phyloP scores from a whole-genome alignment of 495 filamentous ascomycete species.

The Penicilliopsis zonata region DNA sequence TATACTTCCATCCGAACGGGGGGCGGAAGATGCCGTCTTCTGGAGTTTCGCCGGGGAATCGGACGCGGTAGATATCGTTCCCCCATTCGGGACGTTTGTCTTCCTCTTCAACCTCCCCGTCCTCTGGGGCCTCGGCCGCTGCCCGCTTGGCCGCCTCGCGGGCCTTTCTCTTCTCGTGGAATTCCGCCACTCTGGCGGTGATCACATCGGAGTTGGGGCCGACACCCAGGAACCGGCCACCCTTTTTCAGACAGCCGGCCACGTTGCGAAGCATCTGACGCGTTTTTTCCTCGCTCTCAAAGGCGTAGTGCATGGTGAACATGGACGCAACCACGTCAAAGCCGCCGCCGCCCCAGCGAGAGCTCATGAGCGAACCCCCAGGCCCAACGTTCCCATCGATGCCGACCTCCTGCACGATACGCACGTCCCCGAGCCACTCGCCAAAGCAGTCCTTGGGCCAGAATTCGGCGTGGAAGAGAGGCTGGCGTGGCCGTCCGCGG shows the following conservation, averaged over 20 bases:
- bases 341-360: constrained; percentile 59
- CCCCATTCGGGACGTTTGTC: constrained; percentile 60
- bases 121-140: constrained; percentile 19
- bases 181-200: constrained; percentile 47
- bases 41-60: constrained; percentile 71
- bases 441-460: constrained; percentile 82
- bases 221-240: constrained; percentile 82
- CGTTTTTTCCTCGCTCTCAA: constrained; percentile 80
- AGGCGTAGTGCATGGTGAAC: constrained; percentile 99
- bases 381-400: constrained; percentile 59
- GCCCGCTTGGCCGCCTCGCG: constrained; percentile 19
- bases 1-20: constrained; percentile 95
- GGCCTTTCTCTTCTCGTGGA: constrained; percentile 48
- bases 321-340: constrained; percentile 97
- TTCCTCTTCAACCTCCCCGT: constrained; percentile 41
- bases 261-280: constrained; percentile 91
- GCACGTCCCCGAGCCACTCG: constrained; percentile 63
- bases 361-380: constrained; percentile 38
- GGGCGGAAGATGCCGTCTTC: constrained; percentile 73
- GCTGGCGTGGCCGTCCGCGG: constrained; percentile 43
- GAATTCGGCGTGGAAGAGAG: constrained; percentile 74
- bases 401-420: constrained; percentile 69
- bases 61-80: constrained; percentile 80
- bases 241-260: constrained; percentile 77
- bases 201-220: constrained; percentile 92